A percentile compares a stretch with the other conserved stretches of the same genome.
Evolutionary conservation across 176 grass and related monocot genomes (phyloP).

Genomic region (Microstegium vimineum): DNA sequence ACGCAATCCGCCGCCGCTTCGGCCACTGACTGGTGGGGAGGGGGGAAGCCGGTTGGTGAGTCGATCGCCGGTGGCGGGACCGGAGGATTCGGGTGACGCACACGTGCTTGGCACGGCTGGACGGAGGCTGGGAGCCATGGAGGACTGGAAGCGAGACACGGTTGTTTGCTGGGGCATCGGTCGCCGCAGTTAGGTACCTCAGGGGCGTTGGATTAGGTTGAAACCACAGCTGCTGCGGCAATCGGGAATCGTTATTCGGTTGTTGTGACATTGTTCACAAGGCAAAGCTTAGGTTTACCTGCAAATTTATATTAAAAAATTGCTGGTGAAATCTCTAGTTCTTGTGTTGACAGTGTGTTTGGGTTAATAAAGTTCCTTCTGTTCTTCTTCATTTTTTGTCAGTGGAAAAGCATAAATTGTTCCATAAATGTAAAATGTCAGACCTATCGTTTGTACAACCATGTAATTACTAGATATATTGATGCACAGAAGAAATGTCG

Average conservation of each 20-base stretch:
- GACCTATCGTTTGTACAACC: not conserved
- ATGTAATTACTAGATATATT: too few relatives aligned
- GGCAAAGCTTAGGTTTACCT: not conserved
- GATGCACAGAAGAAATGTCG: not conserved
- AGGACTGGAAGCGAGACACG: not conserved
- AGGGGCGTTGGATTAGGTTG: not conserved
- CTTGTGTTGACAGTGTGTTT: not conserved
- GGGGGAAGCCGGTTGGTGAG: not conserved
- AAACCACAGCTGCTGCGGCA: not conserved
- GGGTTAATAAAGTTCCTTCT: not conserved
- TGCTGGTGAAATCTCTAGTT: not conserved
- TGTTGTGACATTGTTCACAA: not conserved
- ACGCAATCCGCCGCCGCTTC: not conserved
- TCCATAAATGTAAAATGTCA: not conserved
- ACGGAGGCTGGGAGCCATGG: not conserved
- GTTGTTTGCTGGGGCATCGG: not conserved
- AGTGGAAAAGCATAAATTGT: not conserved
- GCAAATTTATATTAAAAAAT: not conserved
- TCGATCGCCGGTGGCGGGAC: not conserved
- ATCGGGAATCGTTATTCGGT: not conserved
- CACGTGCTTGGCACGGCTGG: not conserved
- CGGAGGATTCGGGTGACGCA: not conserved
- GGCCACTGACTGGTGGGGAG: not conserved
- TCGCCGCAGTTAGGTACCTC: not conserved
- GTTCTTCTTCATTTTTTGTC: not conserved